Percentiles rank a stretch among this genome's conserved stretches.
Evolutionary conservation across 106 monocot species (phyloP).

Genomic region (Dendrobium catenatum): DNA sequence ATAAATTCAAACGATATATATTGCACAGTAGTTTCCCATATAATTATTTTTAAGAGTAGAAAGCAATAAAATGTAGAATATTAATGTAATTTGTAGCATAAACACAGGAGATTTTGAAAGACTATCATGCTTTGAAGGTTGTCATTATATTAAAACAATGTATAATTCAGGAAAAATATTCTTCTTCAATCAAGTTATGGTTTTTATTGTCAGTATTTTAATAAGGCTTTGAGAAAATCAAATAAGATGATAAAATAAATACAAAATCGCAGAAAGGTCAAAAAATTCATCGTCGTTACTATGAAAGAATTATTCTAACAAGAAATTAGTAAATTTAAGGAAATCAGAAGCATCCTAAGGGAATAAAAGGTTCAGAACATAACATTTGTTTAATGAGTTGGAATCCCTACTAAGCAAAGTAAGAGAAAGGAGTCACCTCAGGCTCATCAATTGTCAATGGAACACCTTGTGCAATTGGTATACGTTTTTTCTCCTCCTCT

Average conservation of each 20-base stretch:
- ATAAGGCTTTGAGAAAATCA: too few relatives aligned
- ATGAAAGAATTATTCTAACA: not conserved
- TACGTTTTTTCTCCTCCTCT: conserved; percentile 65
- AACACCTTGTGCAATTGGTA: conserved; percentile 84
- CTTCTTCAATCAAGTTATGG: too few relatives aligned
- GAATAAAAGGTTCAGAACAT: not conserved
- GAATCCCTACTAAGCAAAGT: not conserved
- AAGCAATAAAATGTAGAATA: not conserved
- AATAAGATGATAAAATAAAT: too few relatives aligned
- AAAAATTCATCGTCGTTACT: not conserved
- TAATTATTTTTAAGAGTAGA: not conserved
- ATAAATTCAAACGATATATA: not conserved
- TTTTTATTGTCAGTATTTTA: too few relatives aligned
- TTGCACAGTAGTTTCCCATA: not conserved
- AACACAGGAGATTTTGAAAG: not conserved
- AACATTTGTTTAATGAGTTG: not conserved
- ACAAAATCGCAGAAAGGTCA: not conserved
- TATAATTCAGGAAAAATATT: not conserved
- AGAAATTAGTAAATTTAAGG: not conserved
- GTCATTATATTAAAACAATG: not conserved
- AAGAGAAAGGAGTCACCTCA: conserved; percentile 43
- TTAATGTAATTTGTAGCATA: not conserved
- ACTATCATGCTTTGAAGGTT: not conserved
- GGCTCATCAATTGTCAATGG: conserved; percentile 96
- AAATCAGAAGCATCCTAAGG: not conserved